These are phyloP conservation scores for Sphaerulina vaccinii DNA, from an alignment of 2,329 filamentous ascomycete genomes.

Conservation along the genomic window DNA sequence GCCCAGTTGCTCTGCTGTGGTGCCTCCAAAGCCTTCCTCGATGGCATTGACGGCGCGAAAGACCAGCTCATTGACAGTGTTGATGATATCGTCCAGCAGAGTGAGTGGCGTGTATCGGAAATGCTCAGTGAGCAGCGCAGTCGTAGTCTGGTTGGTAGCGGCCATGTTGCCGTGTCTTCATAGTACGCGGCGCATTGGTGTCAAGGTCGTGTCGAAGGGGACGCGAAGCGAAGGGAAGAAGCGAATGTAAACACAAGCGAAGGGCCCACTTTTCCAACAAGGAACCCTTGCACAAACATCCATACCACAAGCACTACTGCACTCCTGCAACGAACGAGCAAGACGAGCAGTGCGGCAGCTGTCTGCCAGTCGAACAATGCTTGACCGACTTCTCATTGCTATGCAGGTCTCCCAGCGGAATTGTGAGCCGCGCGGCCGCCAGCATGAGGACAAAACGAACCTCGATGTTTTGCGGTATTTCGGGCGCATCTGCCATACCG, in stretches of 20 bases:
- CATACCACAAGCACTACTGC: too few relatives aligned
- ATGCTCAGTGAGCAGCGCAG: conserved; percentile 83
- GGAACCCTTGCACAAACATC: too few relatives aligned
- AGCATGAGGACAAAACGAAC: too few relatives aligned
- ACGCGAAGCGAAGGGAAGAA: not conserved
- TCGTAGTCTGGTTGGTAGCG: conserved; percentile 47
- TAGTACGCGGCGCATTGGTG: not conserved
- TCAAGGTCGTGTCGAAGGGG: not conserved
- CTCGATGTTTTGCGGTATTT: too few relatives aligned
- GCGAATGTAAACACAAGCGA: conserved; percentile 6
- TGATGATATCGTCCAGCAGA: conserved; percentile 96
- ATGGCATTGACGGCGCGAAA: conserved; percentile 86
- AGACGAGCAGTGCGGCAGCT: too few relatives aligned
- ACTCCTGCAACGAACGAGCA: too few relatives aligned
- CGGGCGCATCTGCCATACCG: too few relatives aligned
- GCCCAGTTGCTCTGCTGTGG: conserved; percentile 74
- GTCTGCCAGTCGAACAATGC: too few relatives aligned
- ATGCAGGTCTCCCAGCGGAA: too few relatives aligned
- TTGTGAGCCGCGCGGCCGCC: too few relatives aligned
- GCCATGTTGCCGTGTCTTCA: conserved; percentile 39
- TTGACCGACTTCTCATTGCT: too few relatives aligned
- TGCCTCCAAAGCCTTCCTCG: conserved; percentile 74
- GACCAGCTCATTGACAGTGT: conserved; percentile 89
- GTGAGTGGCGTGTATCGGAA: conserved; percentile 90
- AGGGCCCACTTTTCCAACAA: not conserved